phyloP scores from a whole-genome alignment of 2,329 filamentous ascomycete species.

The Beauveria sp. region DNA sequence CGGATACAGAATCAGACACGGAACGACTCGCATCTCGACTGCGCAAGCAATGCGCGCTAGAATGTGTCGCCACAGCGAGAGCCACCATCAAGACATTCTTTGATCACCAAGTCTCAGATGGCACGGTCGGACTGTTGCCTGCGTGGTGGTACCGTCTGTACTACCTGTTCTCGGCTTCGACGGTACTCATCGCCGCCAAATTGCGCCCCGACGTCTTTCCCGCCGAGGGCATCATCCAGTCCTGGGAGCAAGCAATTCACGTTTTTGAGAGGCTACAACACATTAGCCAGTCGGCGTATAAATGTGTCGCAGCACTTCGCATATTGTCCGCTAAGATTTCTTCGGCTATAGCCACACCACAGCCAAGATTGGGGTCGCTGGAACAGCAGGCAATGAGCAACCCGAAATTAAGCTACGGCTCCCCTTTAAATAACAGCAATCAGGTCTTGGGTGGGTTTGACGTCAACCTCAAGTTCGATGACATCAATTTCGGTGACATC shows the following conservation, averaged over 20 bases:
- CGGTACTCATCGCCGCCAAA: conserved; percentile 28
- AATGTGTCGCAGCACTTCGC: conserved; percentile 26
- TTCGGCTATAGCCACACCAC: neutral
- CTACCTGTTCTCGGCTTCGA: conserved; percentile 30
- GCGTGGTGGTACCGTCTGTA: conserved; percentile 34
- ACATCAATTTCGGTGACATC: conserved; percentile 22
- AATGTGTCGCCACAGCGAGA: conserved; percentile 28
- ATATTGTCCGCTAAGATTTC: conserved; percentile 28
- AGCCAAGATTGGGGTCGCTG: neutral
- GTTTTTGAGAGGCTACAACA: conserved; percentile 26
- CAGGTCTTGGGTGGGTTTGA: neutral
- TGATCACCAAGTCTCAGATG: conserved; percentile 23
- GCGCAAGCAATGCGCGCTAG: conserved; percentile 24
- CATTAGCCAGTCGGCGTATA: conserved; percentile 25
- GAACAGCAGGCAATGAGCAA: neutral
- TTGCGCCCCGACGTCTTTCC: conserved; percentile 26
- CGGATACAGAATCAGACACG: conserved; percentile 8
- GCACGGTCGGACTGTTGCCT: conserved; percentile 26
- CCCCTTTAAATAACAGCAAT: neutral
- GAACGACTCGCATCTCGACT: conserved; percentile 18
- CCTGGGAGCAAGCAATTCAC: conserved; percentile 27
- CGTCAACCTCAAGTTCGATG: conserved; percentile 20
- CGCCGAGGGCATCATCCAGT: conserved; percentile 18
- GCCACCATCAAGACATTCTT: conserved; percentile 24
- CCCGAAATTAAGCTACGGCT: neutral